Conservation (phyloP, 768 basidiomycete genomes). For the Megacollybia marginata region DNA sequence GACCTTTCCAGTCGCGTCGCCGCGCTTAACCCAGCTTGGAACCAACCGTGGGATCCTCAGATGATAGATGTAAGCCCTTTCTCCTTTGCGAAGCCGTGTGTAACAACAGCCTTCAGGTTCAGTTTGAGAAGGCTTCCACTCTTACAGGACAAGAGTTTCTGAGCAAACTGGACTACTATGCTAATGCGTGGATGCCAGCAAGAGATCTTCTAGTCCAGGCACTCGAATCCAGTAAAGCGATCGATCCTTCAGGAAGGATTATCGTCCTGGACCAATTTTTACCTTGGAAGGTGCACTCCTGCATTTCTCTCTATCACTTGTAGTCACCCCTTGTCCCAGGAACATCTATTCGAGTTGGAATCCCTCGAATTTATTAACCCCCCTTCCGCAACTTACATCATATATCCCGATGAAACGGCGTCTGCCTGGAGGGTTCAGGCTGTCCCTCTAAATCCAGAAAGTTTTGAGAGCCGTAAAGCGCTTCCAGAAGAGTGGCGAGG, state of each 20-base stretch:
- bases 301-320: not conserved
- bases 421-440: conserved; percentile 90
- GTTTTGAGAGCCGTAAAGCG: conserved; percentile 87
- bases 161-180: conserved; percentile 71
- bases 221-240: conserved; percentile 47
- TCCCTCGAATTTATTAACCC: conserved; percentile 37
- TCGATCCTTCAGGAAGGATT: conserved; percentile 71
- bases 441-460: conserved; percentile 72
- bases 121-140: conserved; percentile 72
- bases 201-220: conserved; percentile 63
- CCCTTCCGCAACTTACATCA: conserved; percentile 61
- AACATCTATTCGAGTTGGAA: conserved; percentile 90
- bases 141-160: conserved; percentile 85
- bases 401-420: conserved; percentile 80
- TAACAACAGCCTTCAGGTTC: conserved; percentile 35
- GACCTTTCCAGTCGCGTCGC: conserved; percentile 82
- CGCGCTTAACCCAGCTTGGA: conserved; percentile 88
- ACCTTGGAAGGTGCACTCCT: conserved; percentile 73
- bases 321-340: conserved; percentile 33
- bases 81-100: conserved; percentile 1
- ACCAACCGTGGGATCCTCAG: conserved; percentile 61
- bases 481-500: conserved; percentile 94
- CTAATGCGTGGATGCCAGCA: conserved; percentile 89
- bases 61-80: conserved; percentile 59
- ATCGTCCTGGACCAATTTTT: conserved; percentile 73